These are phyloP conservation scores for Cajanus cajan DNA, from an alignment of 306 rosid species.

Conservation along the genomic window DNA sequence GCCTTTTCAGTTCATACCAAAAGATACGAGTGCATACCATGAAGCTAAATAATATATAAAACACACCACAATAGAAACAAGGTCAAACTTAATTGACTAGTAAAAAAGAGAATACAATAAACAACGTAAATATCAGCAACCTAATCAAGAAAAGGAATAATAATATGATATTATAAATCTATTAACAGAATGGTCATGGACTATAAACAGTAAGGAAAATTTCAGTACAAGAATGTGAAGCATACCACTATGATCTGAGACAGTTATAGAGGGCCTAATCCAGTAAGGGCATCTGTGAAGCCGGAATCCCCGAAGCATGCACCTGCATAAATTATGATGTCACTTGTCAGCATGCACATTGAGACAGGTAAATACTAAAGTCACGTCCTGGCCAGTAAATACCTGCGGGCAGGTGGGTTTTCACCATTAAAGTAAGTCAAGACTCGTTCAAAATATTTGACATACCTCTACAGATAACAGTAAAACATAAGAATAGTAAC, in stretches of 20 bases:
- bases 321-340: constrained; percentile 55
- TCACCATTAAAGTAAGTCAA: constrained; percentile 90
- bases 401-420: constrained; percentile 93
- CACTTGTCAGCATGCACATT: constrained; percentile 22
- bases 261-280: constrained; percentile 93
- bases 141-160: constrained; percentile 1
- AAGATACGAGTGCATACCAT: not conserved
- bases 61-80: not conserved
- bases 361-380: constrained; percentile 11
- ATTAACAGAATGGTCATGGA: constrained; percentile 1
- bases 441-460: constrained; percentile 87
- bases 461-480: constrained; percentile 67
- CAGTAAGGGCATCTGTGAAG: constrained; percentile 98
- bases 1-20: constrained; percentile 13
- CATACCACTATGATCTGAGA: constrained; percentile 87
- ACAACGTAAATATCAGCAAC: constrained; percentile 1
- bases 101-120: not conserved
- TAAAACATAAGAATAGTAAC: constrained; percentile 16
- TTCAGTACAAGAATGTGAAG: constrained; percentile 34
- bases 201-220: not conserved
- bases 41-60: constrained; percentile 1
- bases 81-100: constrained; percentile 4
- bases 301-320: constrained; percentile 97
- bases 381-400: constrained; percentile 27
- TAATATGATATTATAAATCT: not conserved